A percentile compares a stretch with the other conserved stretches of the same genome.
phyloP scores from a whole-genome alignment of 129 eudicot genomes.

The Lactuca sativa region DNA sequence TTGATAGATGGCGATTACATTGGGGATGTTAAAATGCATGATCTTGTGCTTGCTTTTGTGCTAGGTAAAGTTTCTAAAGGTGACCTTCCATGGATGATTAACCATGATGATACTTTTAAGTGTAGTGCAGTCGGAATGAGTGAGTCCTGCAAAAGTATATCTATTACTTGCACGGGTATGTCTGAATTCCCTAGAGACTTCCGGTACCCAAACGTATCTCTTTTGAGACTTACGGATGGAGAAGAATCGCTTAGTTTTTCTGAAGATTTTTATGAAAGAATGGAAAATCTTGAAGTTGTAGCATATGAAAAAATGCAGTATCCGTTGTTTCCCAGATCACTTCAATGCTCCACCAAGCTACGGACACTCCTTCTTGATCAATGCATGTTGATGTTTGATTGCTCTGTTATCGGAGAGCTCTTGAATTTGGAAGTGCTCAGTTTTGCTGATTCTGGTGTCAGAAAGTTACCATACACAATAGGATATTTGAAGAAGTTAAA shows the following conservation, averaged over 20 bases:
- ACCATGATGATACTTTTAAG: not conserved
- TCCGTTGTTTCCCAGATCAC: constrained; percentile 11
- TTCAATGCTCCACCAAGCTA: constrained; percentile 7
- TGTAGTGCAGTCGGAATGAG: not conserved
- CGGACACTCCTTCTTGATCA: not conserved
- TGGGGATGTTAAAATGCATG: constrained; percentile 6
- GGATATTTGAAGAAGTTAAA: not conserved
- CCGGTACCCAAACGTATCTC: not conserved
- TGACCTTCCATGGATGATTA: not conserved
- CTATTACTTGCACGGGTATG: not conserved
- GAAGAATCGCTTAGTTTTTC: not conserved
- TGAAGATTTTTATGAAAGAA: not conserved
- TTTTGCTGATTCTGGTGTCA: not conserved
- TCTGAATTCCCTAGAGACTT: not conserved
- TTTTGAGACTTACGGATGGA: constrained; percentile 3
- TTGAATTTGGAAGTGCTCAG: constrained; percentile 15
- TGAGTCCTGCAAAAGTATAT: not conserved
- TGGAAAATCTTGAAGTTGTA: too few species aligned
- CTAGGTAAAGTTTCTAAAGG: not conserved
- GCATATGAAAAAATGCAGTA: not conserved
- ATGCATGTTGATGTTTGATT: not conserved
- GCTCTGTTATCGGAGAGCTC: not conserved
- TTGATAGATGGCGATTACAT: not conserved
- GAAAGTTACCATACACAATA: not conserved
- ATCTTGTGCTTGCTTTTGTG: constrained; percentile 16